Evolutionary conservation across 2,329 filamentous ascomycete species (phyloP).

Genomic region (Mycogone perniciosa): DNA sequence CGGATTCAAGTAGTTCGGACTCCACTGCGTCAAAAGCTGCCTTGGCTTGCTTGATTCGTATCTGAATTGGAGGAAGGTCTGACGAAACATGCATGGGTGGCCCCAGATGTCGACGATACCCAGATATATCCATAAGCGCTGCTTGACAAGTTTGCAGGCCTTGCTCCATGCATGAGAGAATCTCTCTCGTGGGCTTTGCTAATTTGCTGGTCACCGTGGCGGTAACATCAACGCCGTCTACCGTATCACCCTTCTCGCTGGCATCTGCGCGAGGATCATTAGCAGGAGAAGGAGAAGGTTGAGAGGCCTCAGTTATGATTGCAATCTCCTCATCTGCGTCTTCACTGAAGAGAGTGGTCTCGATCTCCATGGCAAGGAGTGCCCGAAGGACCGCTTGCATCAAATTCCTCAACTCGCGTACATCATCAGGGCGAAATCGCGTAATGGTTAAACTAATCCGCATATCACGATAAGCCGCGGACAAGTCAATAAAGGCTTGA

Average conservation of each 20-base stretch:
- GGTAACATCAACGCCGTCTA: slow-evolving; percentile 14
- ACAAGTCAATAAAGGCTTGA: slow-evolving; percentile 49
- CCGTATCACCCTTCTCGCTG: slow-evolving; percentile 7
- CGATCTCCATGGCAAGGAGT: slow-evolving; percentile 45
- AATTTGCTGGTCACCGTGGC: slow-evolving; percentile 27
- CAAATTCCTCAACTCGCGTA: slow-evolving; percentile 44
- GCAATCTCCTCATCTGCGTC: slow-evolving; percentile 14
- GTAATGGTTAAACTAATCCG: slow-evolving; percentile 51
- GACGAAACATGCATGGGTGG: slow-evolving; percentile 36
- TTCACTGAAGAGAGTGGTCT: slow-evolving; percentile 38
- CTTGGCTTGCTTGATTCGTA: slow-evolving; percentile 36
- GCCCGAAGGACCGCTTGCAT: slow-evolving; percentile 50
- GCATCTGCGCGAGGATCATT: neutral
- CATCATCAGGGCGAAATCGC: slow-evolving; percentile 44
- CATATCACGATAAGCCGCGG: slow-evolving; percentile 50
- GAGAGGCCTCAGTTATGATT: slow-evolving; percentile 12
- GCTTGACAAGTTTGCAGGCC: slow-evolving; percentile 43
- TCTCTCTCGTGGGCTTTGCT: slow-evolving; percentile 39
- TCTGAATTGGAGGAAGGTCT: slow-evolving; percentile 34
- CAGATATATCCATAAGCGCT: slow-evolving; percentile 47
- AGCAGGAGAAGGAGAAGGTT: slow-evolving; percentile 2
- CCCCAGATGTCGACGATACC: slow-evolving; percentile 42
- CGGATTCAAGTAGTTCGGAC: slow-evolving; percentile 38
- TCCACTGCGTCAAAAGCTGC: slow-evolving; percentile 43
- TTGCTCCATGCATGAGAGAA: slow-evolving; percentile 41